Evolutionary conservation across 179 eudicot genomes (phyloP).

Genomic region (Nepenthes alata): DNA sequence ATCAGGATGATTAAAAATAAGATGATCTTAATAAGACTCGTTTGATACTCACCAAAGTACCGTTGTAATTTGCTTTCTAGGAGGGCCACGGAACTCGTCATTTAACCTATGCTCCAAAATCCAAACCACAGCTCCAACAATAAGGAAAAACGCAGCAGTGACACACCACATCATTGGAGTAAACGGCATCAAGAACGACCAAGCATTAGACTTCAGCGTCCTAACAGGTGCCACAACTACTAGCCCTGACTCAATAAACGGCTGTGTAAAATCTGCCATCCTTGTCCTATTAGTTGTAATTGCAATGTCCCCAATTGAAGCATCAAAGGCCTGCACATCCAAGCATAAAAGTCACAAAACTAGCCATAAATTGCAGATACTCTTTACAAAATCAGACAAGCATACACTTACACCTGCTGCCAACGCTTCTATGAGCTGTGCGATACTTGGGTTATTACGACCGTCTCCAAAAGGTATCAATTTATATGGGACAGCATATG

Average conservation of each 20-base stretch:
- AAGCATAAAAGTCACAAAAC: neutral
- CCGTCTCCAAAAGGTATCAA: slow-evolving; percentile 28
- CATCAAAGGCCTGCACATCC: slow-evolving; percentile 22
- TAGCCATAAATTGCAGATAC: neutral
- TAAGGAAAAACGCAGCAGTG: slow-evolving; percentile 23
- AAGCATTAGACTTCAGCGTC: slow-evolving; percentile 19
- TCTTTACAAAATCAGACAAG: neutral
- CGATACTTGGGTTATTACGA: slow-evolving; percentile 23
- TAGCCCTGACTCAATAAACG: slow-evolving; percentile 31
- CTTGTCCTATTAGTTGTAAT: slow-evolving; percentile 27
- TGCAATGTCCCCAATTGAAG: slow-evolving; percentile 35
- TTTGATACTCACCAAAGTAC: slow-evolving; percentile 22
- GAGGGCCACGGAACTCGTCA: slow-evolving; percentile 38
- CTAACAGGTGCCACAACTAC: slow-evolving; percentile 24
- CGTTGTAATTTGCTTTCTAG: slow-evolving; percentile 25
- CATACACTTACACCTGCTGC: slow-evolving; percentile 19
- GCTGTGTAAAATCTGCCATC: slow-evolving; percentile 32
- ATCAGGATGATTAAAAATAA: too few relatives aligned
- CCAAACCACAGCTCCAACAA: slow-evolving; percentile 32
- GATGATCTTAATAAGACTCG: neutral
- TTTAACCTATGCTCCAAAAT: slow-evolving; percentile 32
- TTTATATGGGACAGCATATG: slow-evolving; percentile 26
- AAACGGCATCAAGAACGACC: slow-evolving; percentile 35
- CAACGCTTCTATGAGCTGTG: slow-evolving; percentile 14
- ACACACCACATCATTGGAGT: slow-evolving; percentile 27